These are phyloP conservation scores for Skeletonema grethae DNA, from an alignment of 108 stramenopile genomes.

Conservation along the genomic window DNA sequence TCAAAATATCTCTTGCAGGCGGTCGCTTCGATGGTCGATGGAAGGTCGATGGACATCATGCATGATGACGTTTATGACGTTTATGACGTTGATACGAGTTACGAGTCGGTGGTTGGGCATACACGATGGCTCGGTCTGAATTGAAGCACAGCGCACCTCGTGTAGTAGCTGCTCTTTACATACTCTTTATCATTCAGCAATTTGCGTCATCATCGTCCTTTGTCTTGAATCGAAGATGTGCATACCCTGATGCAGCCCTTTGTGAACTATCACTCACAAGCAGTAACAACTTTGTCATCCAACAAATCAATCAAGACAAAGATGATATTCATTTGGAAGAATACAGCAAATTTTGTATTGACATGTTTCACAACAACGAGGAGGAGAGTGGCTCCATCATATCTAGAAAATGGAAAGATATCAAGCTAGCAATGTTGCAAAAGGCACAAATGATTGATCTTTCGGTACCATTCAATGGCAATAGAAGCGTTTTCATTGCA, in stretches of 20 bases:
- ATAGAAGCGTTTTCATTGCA: slow-evolving; percentile 45
- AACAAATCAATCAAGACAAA: slow-evolving; percentile 23
- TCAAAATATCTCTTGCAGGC: too few species aligned
- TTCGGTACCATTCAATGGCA: slow-evolving; percentile 18
- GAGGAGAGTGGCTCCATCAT: not conserved
- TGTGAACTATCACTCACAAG: not conserved
- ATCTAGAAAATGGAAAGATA: slow-evolving; percentile 31
- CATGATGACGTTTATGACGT: too few species aligned
- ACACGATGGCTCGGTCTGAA: too few species aligned
- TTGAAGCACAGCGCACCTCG: not conserved
- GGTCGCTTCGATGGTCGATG: too few species aligned
- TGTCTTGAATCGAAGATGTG: not conserved
- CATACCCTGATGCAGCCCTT: not conserved
- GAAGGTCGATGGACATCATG: too few species aligned
- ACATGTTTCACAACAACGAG: slow-evolving; percentile 31
- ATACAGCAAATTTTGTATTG: slow-evolving; percentile 44
- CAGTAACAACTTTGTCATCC: slow-evolving; percentile 7
- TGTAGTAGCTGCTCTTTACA: too few species aligned
- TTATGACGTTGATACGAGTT: too few species aligned
- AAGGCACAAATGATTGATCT: slow-evolving; percentile 39
- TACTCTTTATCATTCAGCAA: too few species aligned
- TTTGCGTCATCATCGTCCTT: too few species aligned
- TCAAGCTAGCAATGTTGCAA: slow-evolving; percentile 35
- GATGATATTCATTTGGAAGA: slow-evolving; percentile 8
- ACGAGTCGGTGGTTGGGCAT: too few species aligned